These are phyloP conservation scores for Quercus dentata DNA, from an alignment of 306 rosid species.

Conservation along the genomic window DNA sequence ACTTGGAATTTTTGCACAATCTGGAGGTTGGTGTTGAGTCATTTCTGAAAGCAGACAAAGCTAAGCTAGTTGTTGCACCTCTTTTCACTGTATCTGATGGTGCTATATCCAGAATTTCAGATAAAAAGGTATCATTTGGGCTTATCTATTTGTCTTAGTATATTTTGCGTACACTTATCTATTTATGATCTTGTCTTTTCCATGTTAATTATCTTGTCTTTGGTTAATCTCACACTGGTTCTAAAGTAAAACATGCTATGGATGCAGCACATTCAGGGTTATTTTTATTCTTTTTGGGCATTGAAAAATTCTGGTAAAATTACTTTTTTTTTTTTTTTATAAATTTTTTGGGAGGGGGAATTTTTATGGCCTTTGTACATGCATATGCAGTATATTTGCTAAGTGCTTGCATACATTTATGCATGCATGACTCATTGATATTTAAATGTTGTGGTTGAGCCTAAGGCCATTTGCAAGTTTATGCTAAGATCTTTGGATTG, in stretches of 20 bases:
- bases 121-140: slow-evolving; percentile 52
- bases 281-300: background rate
- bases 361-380: background rate
- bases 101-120: slow-evolving; percentile 28
- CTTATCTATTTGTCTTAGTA: background rate
- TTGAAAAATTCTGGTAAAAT: background rate
- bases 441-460: background rate
- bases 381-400: background rate
- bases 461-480: background rate
- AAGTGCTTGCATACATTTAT: background rate
- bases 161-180: background rate
- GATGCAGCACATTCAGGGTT: background rate
- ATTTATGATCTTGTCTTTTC: background rate
- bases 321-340: background rate
- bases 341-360: no score
- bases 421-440: background rate
- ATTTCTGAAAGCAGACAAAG: slow-evolving; percentile 42
- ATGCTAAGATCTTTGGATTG: no score
- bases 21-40: slow-evolving; percentile 59
- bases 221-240: background rate
- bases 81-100: slow-evolving; percentile 29
- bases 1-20: slow-evolving; percentile 56
- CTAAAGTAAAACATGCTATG: background rate
- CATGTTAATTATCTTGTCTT: background rate
- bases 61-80: slow-evolving; percentile 36